These are phyloP conservation scores for Trifolium pratense DNA, from an alignment of 306 rosid species.

Conservation along the genomic window DNA sequence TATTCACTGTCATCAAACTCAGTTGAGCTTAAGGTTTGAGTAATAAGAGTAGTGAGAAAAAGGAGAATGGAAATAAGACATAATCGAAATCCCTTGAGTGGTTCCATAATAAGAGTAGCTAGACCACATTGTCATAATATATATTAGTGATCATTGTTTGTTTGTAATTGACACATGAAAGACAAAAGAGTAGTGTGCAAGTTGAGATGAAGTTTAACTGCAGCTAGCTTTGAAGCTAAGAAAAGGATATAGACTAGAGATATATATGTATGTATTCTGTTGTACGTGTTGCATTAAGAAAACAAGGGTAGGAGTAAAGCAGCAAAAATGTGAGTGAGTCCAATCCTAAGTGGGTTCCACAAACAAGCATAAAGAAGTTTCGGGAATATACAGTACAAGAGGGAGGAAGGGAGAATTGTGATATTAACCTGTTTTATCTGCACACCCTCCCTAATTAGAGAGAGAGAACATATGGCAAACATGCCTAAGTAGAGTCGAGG, in stretches of 20 bases:
- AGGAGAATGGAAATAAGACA: constrained; percentile 43
- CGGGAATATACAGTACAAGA: too few relatives aligned
- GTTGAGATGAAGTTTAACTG: constrained; percentile 47
- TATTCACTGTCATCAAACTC: constrained; percentile 46
- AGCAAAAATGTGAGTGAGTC: too few relatives aligned
- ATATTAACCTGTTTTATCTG: too few relatives aligned
- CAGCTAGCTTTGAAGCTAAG: constrained; percentile 80
- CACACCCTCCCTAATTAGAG: too few relatives aligned
- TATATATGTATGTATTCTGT: not conserved
- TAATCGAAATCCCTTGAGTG: constrained; percentile 36
- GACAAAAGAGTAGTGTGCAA: constrained; percentile 51
- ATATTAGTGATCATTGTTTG: constrained; percentile 23
- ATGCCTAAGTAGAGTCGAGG: too few relatives aligned
- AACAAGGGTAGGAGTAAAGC: constrained; percentile 37
- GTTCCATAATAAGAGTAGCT: constrained; percentile 48
- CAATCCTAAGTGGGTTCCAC: too few relatives aligned
- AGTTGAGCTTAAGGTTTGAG: constrained; percentile 41
- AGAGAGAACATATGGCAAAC: too few relatives aligned
- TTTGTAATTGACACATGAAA: constrained; percentile 18
- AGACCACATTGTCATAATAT: constrained; percentile 51
- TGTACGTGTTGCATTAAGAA: not conserved
- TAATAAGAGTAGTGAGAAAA: constrained; percentile 37
- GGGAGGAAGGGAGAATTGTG: too few relatives aligned
- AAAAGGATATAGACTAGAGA: constrained; percentile 22
- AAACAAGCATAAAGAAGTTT: too few relatives aligned